phyloP scores from a whole-genome alignment of 2,329 filamentous ascomycete genomes.

The Arthrinium puccinioides region DNA sequence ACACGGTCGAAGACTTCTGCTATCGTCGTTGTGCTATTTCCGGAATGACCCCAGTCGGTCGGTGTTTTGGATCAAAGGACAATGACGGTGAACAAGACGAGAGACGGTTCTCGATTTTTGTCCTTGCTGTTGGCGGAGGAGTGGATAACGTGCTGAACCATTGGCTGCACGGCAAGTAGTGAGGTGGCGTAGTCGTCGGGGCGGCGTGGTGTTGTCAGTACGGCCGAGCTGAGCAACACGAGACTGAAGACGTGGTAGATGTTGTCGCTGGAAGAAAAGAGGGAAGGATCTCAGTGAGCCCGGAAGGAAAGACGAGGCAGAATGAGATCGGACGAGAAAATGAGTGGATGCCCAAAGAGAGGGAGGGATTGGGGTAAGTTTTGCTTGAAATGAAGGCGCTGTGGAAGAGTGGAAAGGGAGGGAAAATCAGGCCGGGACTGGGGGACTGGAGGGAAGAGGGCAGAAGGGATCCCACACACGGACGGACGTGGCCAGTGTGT shows the following conservation, averaged over 20 bases:
- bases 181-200: not conserved
- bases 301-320: constrained; percentile 7
- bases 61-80: no score
- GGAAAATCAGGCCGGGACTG: not conserved
- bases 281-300: constrained; percentile 6
- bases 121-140: no score
- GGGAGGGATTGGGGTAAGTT: constrained; percentile 6
- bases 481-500: not conserved
- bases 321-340: constrained; percentile 9
- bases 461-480: constrained; percentile 2
- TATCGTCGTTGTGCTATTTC: no score
- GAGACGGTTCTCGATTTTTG: no score
- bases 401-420: constrained; percentile 3
- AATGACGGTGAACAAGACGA: no score
- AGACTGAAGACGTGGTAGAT: not conserved
- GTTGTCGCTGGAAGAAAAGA: constrained; percentile 1
- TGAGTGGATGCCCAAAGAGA: constrained; percentile 8
- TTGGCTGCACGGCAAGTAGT: not conserved
- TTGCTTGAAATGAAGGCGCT: constrained; percentile 2
- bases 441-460: constrained; percentile 4
- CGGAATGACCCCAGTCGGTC: no score
- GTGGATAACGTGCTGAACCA: no score
- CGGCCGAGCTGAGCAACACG: not conserved
- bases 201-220: not conserved
- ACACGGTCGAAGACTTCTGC: no score